Evolutionary conservation across 2,329 filamentous ascomycete genomes (phyloP), one percentile per base, ranked within the genome.

Genomic region (Fusarium verticillioides): DNA sequence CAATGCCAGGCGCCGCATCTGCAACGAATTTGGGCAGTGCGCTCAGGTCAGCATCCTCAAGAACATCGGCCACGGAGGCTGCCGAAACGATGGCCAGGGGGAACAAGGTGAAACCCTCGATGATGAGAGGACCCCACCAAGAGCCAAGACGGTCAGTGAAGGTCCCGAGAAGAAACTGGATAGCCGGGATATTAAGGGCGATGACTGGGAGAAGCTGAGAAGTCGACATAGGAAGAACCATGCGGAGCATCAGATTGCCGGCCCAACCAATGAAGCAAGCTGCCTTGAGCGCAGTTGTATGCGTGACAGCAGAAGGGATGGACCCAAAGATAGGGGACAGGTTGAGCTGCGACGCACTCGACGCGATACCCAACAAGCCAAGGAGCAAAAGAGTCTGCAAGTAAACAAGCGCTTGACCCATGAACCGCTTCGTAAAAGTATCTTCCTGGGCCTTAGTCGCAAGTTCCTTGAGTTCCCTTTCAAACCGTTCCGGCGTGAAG

Each of bases 261-360:
- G 93, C 87, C 88, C 94, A 94, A 39, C 94, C 94, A 21, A 91
- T 81, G 70, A 95, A 91, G 69, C 91, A 90, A 34, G 90, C 91
- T 7, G 88, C 84, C 75, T 90, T 90, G 70, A 94, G 84, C 68
- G 91, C 87, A 79, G 89, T 88, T 58, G 87, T 84, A 80, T 98
- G 96, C 81, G 92, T 93, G 73, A 92, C 85, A 3, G 89, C 88
- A 2, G 94, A 87, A 3, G 96, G 93, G 42, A 97, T 93, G 21
- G 92, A 91, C 59, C 96, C 96, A 82, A 97, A 98, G 16, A 97
- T 93, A 4, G 96, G 96, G 26, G 94, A 93, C 39, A 98, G 86
- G 43, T 89, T 91, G 70, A 95, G 86, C 79, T 94, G 90, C 2
- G 93, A 96, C 65, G 92, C 88, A 70, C 91, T 90, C 52, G 92